A percentile compares a stretch with the other conserved stretches of the same genome.
phyloP scores from a whole-genome alignment of 2,329 filamentous ascomycete species.

The Penicillium digitatum region DNA sequence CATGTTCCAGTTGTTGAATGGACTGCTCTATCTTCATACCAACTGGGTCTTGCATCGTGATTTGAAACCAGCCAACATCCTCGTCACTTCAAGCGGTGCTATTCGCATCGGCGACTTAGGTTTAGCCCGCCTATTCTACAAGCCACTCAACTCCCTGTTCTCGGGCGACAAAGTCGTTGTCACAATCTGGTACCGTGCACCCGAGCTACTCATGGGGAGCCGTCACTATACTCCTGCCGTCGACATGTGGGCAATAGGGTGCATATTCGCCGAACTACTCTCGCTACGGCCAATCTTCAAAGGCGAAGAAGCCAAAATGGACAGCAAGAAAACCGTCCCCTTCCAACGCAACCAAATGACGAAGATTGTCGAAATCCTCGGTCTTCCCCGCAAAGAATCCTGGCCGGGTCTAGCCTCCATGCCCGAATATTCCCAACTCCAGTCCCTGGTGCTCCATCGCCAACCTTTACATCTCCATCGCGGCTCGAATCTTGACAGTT shows the following conservation, averaged over 20 bases:
- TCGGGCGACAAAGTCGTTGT: constrained; percentile 97
- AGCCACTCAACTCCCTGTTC: constrained; percentile 86
- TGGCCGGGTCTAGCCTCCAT: constrained; percentile 83
- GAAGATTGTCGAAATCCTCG: constrained; percentile 96
- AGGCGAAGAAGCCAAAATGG: constrained; percentile 98
- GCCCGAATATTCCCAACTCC: constrained; percentile 77
- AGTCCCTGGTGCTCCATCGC: constrained; percentile 45
- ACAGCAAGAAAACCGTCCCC: constrained; percentile 93
- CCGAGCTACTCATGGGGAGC: constrained; percentile 84
- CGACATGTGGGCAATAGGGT: constrained; percentile 95
- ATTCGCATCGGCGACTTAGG: constrained; percentile 95
- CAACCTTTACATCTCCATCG: constrained; percentile 50
- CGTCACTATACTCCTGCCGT: constrained; percentile 97
- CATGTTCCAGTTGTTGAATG: constrained; percentile 92
- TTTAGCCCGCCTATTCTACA: constrained; percentile 86
- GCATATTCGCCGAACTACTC: constrained; percentile 92
- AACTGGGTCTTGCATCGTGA: constrained; percentile 98
- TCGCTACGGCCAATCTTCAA: constrained; percentile 94
- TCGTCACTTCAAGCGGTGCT: constrained; percentile 85
- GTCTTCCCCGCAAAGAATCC: constrained; percentile 77
- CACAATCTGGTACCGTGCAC: constrained; percentile 97
- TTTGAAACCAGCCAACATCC: constrained; percentile 96
- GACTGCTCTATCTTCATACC: constrained; percentile 86
- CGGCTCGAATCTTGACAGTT: constrained; percentile 65
- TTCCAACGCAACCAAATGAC: constrained; percentile 99